A percentile compares a stretch with the other conserved stretches of the same genome.
phyloP scores from a whole-genome alignment of 2,329 filamentous ascomycete genomes.

The Gnomoniopsis sp. region DNA sequence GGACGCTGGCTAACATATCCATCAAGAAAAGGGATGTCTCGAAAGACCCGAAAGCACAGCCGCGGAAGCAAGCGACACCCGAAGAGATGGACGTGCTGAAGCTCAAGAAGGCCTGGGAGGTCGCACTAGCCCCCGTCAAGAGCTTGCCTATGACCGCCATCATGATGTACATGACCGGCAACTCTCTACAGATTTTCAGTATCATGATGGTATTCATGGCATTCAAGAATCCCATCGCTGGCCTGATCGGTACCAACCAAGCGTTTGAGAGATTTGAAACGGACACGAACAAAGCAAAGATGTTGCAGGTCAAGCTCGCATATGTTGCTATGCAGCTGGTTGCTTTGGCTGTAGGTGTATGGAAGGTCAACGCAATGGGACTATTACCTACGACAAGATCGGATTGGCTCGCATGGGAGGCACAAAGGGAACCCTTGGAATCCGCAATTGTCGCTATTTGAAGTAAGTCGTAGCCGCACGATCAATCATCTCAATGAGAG shows the following conservation, averaged over 20 bases:
- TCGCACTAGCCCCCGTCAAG: conserved; percentile 90
- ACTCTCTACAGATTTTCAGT: conserved; percentile 96
- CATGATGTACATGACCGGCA: conserved; percentile 99
- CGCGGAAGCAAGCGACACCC: conserved; percentile 65
- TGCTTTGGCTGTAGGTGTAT: conserved; percentile 80
- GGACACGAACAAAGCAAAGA: conserved; percentile 66
- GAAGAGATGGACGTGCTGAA: conserved; percentile 94
- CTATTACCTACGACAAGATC: conserved; percentile 91
- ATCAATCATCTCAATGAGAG: neutral
- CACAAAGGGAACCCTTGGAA: conserved; percentile 66
- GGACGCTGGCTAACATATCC: neutral
- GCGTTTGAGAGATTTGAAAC: conserved; percentile 92
- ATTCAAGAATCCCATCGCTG: conserved; percentile 93
- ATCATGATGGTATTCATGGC: conserved; percentile 99
- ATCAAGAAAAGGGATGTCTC: conserved; percentile 45
- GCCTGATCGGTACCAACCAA: conserved; percentile 75
- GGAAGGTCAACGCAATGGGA: conserved; percentile 97
- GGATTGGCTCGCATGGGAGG: conserved; percentile 97
- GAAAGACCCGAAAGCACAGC: conserved; percentile 46
- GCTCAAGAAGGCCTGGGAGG: conserved; percentile 98
- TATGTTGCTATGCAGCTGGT: conserved; percentile 86
- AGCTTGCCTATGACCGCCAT: conserved; percentile 96
- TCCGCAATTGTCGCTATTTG: conserved; percentile 61
- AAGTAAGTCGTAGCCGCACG: conserved; percentile 1
- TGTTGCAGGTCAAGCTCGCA: conserved; percentile 80